A percentile compares a stretch with the other conserved stretches of the same genome.
phyloP scores from a whole-genome alignment of 495 filamentous ascomycete genomes.

The Annulohypoxylon bovei region DNA sequence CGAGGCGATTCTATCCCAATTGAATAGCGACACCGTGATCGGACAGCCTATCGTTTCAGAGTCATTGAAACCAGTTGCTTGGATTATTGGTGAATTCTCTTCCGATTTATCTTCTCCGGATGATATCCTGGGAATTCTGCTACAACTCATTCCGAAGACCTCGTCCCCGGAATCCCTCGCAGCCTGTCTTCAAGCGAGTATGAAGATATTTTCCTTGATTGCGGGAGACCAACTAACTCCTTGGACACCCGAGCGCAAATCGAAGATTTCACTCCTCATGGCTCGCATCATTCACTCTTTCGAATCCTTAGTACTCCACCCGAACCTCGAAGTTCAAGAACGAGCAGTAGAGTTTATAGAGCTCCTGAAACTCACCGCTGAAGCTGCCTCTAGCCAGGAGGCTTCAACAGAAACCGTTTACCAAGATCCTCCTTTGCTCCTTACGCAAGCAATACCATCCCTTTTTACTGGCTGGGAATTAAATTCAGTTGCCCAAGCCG shows the following conservation, averaged over 20 bases:
- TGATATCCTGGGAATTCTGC: constrained; percentile 73
- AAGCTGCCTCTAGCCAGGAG: constrained; percentile 75
- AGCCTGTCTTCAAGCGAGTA: constrained; percentile 84
- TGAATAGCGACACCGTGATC: constrained; percentile 53
- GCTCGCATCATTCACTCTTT: constrained; percentile 82
- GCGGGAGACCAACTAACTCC: constrained; percentile 61
- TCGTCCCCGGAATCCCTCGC: constrained; percentile 67
- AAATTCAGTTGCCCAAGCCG: constrained; percentile 85
- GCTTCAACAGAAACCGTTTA: constrained; percentile 62
- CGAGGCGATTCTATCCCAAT: constrained; percentile 71
- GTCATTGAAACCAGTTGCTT: constrained; percentile 76
- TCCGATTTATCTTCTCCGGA: constrained; percentile 70
- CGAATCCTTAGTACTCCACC: constrained; percentile 79
- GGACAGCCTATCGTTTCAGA: constrained; percentile 58
- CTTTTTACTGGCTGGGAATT: constrained; percentile 87
- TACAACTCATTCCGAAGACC: constrained; percentile 72
- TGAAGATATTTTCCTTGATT: constrained; percentile 81
- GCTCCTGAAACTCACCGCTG: constrained; percentile 81
- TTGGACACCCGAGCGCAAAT: constrained; percentile 74
- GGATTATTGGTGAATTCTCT: constrained; percentile 90
- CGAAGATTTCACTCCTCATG: constrained; percentile 76
- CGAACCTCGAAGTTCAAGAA: constrained; percentile 94
- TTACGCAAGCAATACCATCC: constrained; percentile 87
- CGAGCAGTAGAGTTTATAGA: constrained; percentile 92
- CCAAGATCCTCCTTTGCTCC: constrained; percentile 76